Evolutionary conservation across 2,329 filamentous ascomycete species (phyloP).

Genomic region (Pyrenochaeta sp.): DNA sequence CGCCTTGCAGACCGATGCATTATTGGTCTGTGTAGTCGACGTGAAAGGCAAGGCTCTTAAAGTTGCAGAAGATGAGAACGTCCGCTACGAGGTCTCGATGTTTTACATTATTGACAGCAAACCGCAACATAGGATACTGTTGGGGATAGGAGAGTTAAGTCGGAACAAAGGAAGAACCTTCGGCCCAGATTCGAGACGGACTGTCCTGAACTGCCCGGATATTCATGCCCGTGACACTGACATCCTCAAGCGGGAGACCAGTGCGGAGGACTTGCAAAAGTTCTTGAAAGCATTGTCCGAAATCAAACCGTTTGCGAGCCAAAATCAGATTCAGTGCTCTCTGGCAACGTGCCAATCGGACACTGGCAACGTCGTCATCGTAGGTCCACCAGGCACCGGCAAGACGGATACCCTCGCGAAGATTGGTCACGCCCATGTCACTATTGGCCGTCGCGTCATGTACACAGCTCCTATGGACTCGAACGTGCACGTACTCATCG

Average conservation of each 20-base stretch:
- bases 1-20: not conserved
- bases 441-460: not conserved
- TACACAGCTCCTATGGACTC: not conserved
- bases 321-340: not conserved
- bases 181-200: not conserved
- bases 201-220: not conserved
- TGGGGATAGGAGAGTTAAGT: not conserved
- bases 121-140: not conserved
- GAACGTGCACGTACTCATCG: not conserved
- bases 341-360: not conserved
- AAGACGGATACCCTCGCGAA: not conserved
- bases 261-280: too few relatives aligned
- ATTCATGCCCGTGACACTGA: not conserved
- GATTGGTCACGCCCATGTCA: not conserved
- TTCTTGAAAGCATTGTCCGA: not conserved
- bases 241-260: too few relatives aligned
- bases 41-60: not conserved
- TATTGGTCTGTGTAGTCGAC: not conserved
- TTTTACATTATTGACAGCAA: not conserved
- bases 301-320: not conserved
- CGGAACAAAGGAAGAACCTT: too few relatives aligned
- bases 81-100: not conserved
- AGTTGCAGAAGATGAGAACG: not conserved
- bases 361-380: not conserved
- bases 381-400: not conserved